A percentile compares a stretch with the other conserved stretches of the same genome.
Evolutionary conservation across 306 rosid genomes (phyloP).

Genomic region (Vigna angularis): DNA sequence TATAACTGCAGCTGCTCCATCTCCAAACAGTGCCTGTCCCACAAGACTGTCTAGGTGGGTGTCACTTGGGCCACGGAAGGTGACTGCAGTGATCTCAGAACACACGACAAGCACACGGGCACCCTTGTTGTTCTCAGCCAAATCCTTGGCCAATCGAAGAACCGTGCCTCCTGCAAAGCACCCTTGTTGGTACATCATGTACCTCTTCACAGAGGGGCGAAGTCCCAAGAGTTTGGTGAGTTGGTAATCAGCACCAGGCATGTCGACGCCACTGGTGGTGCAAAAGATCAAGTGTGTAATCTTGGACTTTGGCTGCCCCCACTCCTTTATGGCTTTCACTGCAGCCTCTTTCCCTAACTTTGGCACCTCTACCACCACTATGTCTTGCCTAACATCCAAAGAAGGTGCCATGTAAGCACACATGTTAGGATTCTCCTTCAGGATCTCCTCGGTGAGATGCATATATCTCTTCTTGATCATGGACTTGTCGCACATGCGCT

Average conservation of each 20-base stretch:
- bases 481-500: no score
- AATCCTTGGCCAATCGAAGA: conserved; percentile 50
- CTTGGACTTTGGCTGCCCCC: conserved; percentile 46
- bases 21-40: conserved; percentile 48
- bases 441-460: no score
- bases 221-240: conserved; percentile 78
- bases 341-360: no score
- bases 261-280: conserved; percentile 82
- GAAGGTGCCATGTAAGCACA: no score
- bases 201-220: conserved; percentile 64
- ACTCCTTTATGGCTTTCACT: no score
- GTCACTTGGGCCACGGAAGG: conserved; percentile 45
- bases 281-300: conserved; percentile 74
- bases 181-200: conserved; percentile 76
- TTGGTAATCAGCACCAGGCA: conserved; percentile 78
- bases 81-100: conserved; percentile 45
- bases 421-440: no score
- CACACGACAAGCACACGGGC: conserved; percentile 49
- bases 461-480: no score
- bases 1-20: conserved; percentile 54
- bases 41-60: conserved; percentile 46
- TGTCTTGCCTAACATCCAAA: no score
- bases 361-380: no score
- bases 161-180: conserved; percentile 47
- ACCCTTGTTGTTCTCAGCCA: conserved; percentile 48